Evolutionary conservation across 352 stramenopile species (phyloP), one percentile per base, ranked within the genome.

Genomic region (Phytophthora gonapodyides): DNA sequence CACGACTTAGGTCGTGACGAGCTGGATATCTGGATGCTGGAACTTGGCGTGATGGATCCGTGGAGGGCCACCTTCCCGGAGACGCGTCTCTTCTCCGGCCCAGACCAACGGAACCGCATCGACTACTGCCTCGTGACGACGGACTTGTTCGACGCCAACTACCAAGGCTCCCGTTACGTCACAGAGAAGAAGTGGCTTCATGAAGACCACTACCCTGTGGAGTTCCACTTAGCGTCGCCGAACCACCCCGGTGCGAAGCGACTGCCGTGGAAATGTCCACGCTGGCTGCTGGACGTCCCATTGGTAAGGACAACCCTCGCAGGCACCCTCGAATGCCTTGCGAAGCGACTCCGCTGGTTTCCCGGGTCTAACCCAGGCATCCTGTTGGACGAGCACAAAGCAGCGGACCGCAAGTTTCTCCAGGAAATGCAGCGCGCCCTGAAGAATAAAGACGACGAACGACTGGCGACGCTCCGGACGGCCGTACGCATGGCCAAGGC

Each of bases 321-420:
- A 10, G 16, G 31, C 1, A 33, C 41, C 0, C 41, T 47, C 3
- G 41, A 47, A 9, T 7, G 31, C 19, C 19, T 47, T 2, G 11
- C 16, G 27, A 11, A 33, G 2, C 41, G 41, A 12, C 10, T 47
- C 15, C n/a, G 19, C 6, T 9, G 27, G 15, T 47, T 47, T 7
- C 41, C 41, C 6, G 41, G 41, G 8, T 21, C 34, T 13, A 52
- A 53, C 33, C 37, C 57, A 33, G 46, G 57, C 4, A 37, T 15
- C 3, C n/a, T 57, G 0, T 21, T 53, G 7, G 57, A 57, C 9
- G 38, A 64, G n/a, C 45, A 57, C 56, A 64, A 64, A 9, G 27
- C 27, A 2, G 38, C 17, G 1, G 35, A 57, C 30, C n/a, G 37
- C 9, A 27, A 17, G n/a, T 61, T 53, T 19, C 31, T 53, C 4